Conservation (phyloP, 768 basidiomycete species). For the Agaricus blazei region DNA sequence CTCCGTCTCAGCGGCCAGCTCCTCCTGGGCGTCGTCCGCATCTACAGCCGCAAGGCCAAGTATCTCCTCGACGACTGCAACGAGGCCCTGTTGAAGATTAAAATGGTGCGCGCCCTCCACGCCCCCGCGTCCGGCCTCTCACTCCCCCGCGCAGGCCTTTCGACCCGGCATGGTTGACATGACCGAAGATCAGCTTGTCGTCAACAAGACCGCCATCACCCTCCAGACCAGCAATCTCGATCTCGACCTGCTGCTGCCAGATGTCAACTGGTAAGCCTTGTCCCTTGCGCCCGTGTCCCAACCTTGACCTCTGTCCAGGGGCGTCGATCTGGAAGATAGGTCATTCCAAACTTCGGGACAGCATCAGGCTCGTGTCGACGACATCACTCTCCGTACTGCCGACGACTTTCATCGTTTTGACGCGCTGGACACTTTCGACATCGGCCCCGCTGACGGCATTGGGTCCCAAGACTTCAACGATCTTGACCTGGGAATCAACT, state of each 20-base stretch:
- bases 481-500: slow-evolving; percentile 72
- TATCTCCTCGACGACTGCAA: slow-evolving; percentile 98
- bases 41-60: slow-evolving; percentile 97
- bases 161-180: slow-evolving; percentile 93
- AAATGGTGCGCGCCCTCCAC: slow-evolving; percentile 58
- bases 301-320: slow-evolving; percentile 41
- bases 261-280: slow-evolving; percentile 63
- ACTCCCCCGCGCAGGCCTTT: slow-evolving; percentile 60
- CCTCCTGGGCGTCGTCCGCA: slow-evolving; percentile 92
- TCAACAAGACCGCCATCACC: slow-evolving; percentile 85
- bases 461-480: slow-evolving; percentile 78
- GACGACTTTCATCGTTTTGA: slow-evolving; percentile 69
- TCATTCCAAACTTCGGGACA: slow-evolving; percentile 64
- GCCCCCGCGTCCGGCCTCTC: neutral
- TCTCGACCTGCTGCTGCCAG: slow-evolving; percentile 73
- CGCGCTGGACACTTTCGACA: slow-evolving; percentile 69
- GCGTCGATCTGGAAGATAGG: slow-evolving; percentile 71
- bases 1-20: slow-evolving; percentile 95
- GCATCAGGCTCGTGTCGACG: slow-evolving; percentile 79
- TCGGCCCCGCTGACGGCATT: slow-evolving; percentile 77
- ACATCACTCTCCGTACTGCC: slow-evolving; percentile 80
- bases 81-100: slow-evolving; percentile 91
- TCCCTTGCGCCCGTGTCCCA: neutral
- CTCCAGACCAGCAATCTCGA: slow-evolving; percentile 74
- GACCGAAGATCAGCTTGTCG: slow-evolving; percentile 89